Evolutionary conservation across 78 protist species (phyloP), one percentile per base, ranked within the genome.

Genomic region (Trichosphaerium sp.): DNA sequence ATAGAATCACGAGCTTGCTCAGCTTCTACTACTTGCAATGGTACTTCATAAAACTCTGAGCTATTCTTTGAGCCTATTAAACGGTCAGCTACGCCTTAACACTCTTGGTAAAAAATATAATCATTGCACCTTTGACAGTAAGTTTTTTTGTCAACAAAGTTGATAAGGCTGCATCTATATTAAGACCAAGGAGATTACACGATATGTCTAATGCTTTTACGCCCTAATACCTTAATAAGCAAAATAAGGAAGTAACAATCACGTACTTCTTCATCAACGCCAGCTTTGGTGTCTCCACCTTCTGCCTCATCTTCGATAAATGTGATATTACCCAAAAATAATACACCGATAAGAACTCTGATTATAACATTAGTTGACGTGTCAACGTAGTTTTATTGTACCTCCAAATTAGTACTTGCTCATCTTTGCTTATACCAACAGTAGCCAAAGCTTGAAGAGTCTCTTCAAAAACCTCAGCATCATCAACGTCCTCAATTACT

Each of bases 311-410:
- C 87, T 44, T 5, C 43, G 12, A 38, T 66, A 43, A 80, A 88
- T 43, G 35, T 67, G 11, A 76, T n/a, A 43, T 88, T 82, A 42
- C 89, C 89, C 26, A 88, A 25, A 41, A 62, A 77, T 43, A 88
- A 40, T 14, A 88, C 41, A 10, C 69, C 82, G 5, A 79, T 57
- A 14, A 83, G 43, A 6, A 82, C 38, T 29, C 26, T 54, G 63
- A 68, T 71, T 48, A 78, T n/a, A 62, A 52, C 54, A 25, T 62
- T n/a, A n/a, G n/a, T n/a, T n/a, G n/a, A n/a, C n/a, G 60, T 52
- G 26, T 51, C 26, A 47, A 65, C 80, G 63, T 65, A 67, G 40
- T 67, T 78, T 38, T 69, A 68, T 58, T 78, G 71, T 4, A 79
- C 29, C 39, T 28, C 40, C 58, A 55, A 26, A 78, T 54, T 6